Conservation (phyloP, 2,329 filamentous ascomycete genomes). For the Aspergillus sp. region DNA sequence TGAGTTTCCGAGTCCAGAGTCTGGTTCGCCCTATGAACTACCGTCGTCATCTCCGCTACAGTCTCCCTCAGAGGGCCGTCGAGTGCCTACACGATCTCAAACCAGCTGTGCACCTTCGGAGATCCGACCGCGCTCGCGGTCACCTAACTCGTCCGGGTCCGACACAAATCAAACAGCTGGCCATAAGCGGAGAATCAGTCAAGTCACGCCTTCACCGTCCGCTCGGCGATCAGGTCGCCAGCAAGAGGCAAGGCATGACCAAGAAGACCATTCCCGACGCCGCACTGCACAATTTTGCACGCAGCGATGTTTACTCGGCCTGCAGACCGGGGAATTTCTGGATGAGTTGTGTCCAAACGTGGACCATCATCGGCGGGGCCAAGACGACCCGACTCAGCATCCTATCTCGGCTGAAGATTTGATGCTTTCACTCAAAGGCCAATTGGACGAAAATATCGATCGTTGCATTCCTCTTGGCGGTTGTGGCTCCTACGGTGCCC, state of each 20-base stretch:
- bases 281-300: conserved; percentile 19
- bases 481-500: conserved; percentile 19
- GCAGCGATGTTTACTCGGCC: conserved; percentile 20
- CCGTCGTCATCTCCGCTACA: conserved; percentile 13
- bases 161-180: conserved; percentile 9
- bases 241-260: not conserved
- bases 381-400: too few species aligned
- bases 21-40: conserved; percentile 10
- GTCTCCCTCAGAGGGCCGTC: conserved; percentile 5
- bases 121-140: not conserved
- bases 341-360: conserved; percentile 21
- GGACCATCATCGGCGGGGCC: conserved; percentile 6
- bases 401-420: too few species aligned
- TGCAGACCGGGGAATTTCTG: conserved; percentile 11
- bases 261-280: not conserved
- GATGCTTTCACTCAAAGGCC: conserved; percentile 10
- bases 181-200: conserved; percentile 16
- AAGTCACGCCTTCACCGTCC: conserved; percentile 16
- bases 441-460: conserved; percentile 22
- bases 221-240: conserved; percentile 4
- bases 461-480: conserved; percentile 19
- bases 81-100: conserved; percentile 12
- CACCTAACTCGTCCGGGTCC: conserved; percentile 7
- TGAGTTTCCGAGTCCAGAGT: too few species aligned
- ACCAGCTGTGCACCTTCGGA: conserved; percentile 10